These are phyloP conservation scores for Hyaloscypha bicolor DNA, from an alignment of 495 filamentous ascomycete species.

Conservation along the genomic window DNA sequence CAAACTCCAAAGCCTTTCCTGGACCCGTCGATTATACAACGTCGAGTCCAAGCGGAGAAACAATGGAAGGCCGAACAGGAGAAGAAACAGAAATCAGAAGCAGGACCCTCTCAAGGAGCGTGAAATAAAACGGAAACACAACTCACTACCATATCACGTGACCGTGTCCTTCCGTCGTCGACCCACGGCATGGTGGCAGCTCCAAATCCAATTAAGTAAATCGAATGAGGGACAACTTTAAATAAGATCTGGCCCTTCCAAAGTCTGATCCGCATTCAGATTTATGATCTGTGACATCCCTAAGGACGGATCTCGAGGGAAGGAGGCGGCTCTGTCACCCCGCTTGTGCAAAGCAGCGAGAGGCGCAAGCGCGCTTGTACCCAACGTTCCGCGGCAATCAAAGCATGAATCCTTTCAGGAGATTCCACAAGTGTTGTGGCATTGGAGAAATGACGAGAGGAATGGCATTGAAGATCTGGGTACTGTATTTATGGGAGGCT, in stretches of 20 bases:
- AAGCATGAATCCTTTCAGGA: not conserved
- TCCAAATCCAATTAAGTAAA: no score
- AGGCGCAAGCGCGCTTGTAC: not conserved
- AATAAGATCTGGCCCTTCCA: no score
- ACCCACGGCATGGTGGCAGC: not conserved
- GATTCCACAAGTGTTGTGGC: not conserved
- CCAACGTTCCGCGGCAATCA: not conserved
- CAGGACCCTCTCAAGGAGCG: not conserved
- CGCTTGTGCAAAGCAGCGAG: not conserved
- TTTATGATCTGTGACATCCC: no score
- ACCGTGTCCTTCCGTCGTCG: not conserved
- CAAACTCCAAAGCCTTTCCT: slow-evolving; percentile 42
- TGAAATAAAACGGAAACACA: not conserved
- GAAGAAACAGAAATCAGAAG: slow-evolving; percentile 12
- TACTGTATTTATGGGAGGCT: no score
- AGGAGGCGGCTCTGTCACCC: slow-evolving; percentile 18
- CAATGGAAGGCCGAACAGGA: slow-evolving; percentile 21
- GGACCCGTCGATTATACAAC: slow-evolving; percentile 41
- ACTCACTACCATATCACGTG: not conserved
- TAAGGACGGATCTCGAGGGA: not conserved
- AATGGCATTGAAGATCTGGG: not conserved
- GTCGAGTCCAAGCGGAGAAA: slow-evolving; percentile 19
- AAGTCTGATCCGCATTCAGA: no score
- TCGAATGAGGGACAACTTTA: no score
- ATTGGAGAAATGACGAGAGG: not conserved